Evolutionary conservation across 805 yeast genomes (phyloP).

Genomic region (Wickerhamomyces rabaulensis): DNA sequence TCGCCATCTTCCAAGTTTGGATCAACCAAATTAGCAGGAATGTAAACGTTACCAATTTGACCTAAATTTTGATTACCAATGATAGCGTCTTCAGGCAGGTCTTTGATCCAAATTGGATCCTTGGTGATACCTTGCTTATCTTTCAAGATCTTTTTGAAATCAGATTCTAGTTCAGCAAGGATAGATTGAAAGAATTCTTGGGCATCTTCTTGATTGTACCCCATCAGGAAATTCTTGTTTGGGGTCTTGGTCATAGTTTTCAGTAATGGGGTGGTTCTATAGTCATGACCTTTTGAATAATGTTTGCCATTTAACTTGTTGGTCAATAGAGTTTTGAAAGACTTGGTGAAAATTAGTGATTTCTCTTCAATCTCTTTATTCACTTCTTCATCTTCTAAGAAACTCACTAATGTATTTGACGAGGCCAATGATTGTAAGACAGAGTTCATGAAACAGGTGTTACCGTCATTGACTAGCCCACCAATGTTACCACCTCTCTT

Average conservation of each 20-base stretch:
- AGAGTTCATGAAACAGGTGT: slow-evolving; percentile 91
- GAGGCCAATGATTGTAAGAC: slow-evolving; percentile 82
- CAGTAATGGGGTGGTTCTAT: slow-evolving; percentile 54
- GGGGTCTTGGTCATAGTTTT: slow-evolving; percentile 75
- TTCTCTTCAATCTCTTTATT: slow-evolving; percentile 13
- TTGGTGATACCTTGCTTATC: slow-evolving; percentile 5
- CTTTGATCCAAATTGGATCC: slow-evolving; percentile 22
- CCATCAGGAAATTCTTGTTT: slow-evolving; percentile 67
- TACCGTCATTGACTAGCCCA: slow-evolving; percentile 85
- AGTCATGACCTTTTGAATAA: slow-evolving; percentile 49
- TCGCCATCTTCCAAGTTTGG: slow-evolving; percentile 48
- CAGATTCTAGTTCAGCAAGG: slow-evolving; percentile 60
- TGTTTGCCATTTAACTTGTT: slow-evolving; percentile 50
- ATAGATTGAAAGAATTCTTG: slow-evolving; percentile 90
- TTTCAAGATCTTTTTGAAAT: slow-evolving; percentile 31
- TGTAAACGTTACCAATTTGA: slow-evolving; percentile 55
- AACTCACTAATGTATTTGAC: slow-evolving; percentile 52
- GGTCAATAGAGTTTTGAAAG: slow-evolving; percentile 43
- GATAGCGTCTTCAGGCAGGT: slow-evolving; percentile 32
- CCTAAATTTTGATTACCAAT: slow-evolving; percentile 45
- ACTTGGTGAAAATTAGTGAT: slow-evolving; percentile 43
- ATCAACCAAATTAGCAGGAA: slow-evolving; percentile 74
- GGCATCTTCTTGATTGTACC: slow-evolving; percentile 94
- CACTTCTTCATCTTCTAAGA: slow-evolving; percentile 39
- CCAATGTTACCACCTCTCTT: slow-evolving; percentile 72